phyloP scores from a whole-genome alignment of 2,329 filamentous ascomycete species.

The Ceratocystis eucalypticola region DNA sequence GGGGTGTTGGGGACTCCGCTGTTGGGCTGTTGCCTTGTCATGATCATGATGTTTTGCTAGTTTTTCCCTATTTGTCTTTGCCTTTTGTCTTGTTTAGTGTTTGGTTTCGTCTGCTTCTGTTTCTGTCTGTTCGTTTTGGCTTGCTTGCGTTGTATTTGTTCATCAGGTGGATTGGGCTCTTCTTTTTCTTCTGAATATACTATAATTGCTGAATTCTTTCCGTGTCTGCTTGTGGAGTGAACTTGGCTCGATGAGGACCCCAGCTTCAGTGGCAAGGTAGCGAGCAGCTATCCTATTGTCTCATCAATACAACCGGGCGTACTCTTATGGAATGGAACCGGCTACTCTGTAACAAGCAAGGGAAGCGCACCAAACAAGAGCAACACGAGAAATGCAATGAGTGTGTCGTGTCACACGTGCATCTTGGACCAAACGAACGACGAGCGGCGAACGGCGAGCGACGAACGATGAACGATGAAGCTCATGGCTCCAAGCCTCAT shows the following conservation, averaged over 20 bases:
- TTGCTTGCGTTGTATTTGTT: background rate
- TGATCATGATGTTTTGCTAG: background rate
- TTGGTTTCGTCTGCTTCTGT: background rate
- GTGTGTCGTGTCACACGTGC: too few species aligned
- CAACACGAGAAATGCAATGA: too few species aligned
- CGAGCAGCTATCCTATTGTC: background rate
- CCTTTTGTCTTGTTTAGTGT: background rate
- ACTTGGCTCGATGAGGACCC: too few species aligned
- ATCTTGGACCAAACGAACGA: too few species aligned
- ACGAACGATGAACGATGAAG: too few species aligned
- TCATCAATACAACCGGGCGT: background rate
- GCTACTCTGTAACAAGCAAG: too few species aligned
- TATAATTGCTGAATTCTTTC: background rate
- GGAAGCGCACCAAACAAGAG: too few species aligned
- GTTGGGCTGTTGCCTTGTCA: background rate
- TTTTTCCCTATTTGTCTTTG: background rate
- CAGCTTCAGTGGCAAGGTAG: background rate
- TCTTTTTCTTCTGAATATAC: background rate
- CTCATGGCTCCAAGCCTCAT: too few species aligned
- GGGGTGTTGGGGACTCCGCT: background rate
- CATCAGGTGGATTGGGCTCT: background rate
- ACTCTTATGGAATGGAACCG: background rate
- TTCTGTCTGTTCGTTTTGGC: background rate
- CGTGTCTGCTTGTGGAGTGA: background rate
- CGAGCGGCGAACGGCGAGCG: too few species aligned